Base-by-base conservation (phyloP, 345 rosid genomes). In the Eucalyptus erythrocorys region DNA sequence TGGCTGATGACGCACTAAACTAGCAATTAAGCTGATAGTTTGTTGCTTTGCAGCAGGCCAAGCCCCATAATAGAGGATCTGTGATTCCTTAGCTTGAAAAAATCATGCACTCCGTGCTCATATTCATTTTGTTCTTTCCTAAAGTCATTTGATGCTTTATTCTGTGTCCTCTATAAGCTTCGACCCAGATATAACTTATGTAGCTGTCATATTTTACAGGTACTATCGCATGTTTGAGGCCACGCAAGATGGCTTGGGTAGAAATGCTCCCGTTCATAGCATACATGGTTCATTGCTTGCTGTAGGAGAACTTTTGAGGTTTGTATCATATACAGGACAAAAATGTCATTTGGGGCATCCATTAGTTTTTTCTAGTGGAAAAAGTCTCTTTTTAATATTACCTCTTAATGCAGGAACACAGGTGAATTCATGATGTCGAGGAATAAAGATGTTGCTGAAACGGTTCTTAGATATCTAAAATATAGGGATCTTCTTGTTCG, bases 381-480 rank as follows among this genome's bases (percentile, higher is more conserved):
- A 59, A 64, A 14, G 37, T 64, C 21, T 30, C 37, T 13, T n/a
- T n/a, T 64, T 64, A 64, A 32, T 30, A n/a, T 64, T 14, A n/a
- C 21, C 40, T 64, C 76, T 64, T 64, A 64, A 64, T 64, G 76
- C 98, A 98, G 99, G 94, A 98, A 97, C 92, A 97, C 99, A 3
- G 99, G 99, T 43, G 99, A 98, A 90, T 98, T 98, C 91, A 98
- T 98, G 99, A 98, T 97, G 98, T 96, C 99, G 61, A 95, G 99
- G 93, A 96, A 97, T 90, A 94, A 96, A 92, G 99, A 98, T 94
- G 99, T 98, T 84, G 98, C 96, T 30, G 99, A 98, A 45, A 97
- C 96, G 91, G 98, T 98, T 89, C 94, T 98, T 87, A 95, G 96
- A 94, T 98, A 97, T 93, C 95, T 96, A 81, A 97, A 96, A 91